Base-by-base conservation (phyloP, 2,329 filamentous ascomycete species). In the Ophiostoma sp. region DNA sequence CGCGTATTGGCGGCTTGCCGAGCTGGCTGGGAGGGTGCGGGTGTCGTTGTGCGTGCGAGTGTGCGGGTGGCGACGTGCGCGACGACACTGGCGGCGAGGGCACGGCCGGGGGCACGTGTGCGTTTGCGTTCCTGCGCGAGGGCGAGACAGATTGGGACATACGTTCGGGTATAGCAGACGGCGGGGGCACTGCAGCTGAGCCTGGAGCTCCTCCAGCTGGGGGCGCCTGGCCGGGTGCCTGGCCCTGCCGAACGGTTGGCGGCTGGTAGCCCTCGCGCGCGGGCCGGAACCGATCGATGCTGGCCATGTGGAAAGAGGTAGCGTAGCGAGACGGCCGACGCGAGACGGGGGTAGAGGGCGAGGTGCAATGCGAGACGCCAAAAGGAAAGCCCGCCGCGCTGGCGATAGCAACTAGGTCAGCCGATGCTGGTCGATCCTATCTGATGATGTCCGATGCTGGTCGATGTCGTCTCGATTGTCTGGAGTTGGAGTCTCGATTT, bases 61-160 rank as follows among this genome's bases (percentile, higher is more conserved):
- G 63, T 81, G 81, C 36, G 18, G 84, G 83, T 9, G 84, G 85
- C 62, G 85, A 87, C 7, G 81, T 83, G 71, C 83, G 81, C 66
- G 83, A 82, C 55, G 81, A 82, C 66, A 83, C 81, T 3, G 86
- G 86, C 69, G 86, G 86, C 16, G 86, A 87, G 55, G 86, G 86
- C 47, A 81, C 86, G 38, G 85, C 83, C 11, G 86, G 86, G 64
- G 86, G 86, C 18, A 88, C 81, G 70, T 86, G 82, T 74, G 88
- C 81, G 70, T 86, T 83, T 74, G 88, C 81, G 70, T 86, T 83
- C 74, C 82, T 82, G 71, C 81, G 80, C 1, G 68, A 63, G 5
- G 62, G 49, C 38, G 55, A 64, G 38, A 63, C 60, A 2, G 63
- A 58, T 55, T 66, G 66, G 18, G 68, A 62, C 60, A 64, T 65